Conservation (phyloP, 75 land plant species). For the Chamaecyparis obtusa region DNA sequence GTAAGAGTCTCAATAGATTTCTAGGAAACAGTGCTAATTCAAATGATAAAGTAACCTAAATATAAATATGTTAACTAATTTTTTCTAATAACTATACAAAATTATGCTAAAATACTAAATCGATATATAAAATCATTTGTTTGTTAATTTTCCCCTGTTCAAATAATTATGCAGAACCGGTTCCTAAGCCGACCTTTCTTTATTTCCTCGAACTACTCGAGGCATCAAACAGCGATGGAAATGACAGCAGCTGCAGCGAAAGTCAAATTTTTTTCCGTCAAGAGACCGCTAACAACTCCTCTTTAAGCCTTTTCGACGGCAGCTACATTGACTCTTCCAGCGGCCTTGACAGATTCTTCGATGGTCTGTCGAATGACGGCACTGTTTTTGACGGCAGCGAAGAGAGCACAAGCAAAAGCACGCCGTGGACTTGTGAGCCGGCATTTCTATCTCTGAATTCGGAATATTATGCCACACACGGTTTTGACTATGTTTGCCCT, state of each 20-base stretch:
- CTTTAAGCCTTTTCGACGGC: not conserved
- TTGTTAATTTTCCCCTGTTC: not conserved
- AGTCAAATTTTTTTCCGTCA: not conserved
- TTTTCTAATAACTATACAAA: too few relatives aligned
- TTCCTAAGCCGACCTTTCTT: not conserved
- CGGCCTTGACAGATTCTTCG: not conserved
- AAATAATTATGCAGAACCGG: slow-evolving; percentile 2
- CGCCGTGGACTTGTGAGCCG: not conserved
- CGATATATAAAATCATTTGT: too few relatives aligned
- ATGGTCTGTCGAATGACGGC: not conserved
- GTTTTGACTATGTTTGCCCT: not conserved
- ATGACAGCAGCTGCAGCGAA: not conserved
- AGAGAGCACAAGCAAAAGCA: not conserved
- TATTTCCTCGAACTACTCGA: slow-evolving; percentile 4
- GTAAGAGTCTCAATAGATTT: too few relatives aligned
- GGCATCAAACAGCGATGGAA: not conserved
- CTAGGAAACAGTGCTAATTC: too few relatives aligned
- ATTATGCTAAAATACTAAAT: too few relatives aligned
- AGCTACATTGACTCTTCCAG: not conserved
- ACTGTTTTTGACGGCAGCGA: not conserved
- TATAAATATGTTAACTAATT: too few relatives aligned
- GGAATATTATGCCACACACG: not conserved
- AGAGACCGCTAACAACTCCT: not conserved
- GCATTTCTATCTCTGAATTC: not conserved
- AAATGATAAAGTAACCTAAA: too few relatives aligned